These are phyloP conservation scores for Kodamaea ohmeri DNA, from an alignment of 1,139 yeast species.

Conservation along the genomic window DNA sequence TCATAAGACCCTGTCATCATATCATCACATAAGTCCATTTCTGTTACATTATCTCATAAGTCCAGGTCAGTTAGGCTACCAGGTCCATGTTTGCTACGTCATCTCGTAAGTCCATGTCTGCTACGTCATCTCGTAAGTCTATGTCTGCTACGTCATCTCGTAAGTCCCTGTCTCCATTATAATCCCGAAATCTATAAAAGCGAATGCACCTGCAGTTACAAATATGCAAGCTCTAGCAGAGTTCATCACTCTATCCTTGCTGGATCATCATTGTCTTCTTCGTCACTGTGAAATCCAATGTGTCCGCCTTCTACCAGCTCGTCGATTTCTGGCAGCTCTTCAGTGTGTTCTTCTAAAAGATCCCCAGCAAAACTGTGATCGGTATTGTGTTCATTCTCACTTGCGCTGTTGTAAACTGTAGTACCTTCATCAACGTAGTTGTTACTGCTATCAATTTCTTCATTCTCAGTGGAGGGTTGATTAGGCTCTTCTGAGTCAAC, in stretches of 20 bases:
- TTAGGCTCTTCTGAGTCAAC: background rate
- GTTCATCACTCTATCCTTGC: slow-evolving; percentile 1
- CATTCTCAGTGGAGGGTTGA: background rate
- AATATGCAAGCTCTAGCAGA: background rate
- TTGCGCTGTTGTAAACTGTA: slow-evolving; percentile 9
- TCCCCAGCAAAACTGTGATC: background rate
- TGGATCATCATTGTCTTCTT: slow-evolving; percentile 1
- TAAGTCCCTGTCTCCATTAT: no score
- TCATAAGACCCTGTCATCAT: no score
- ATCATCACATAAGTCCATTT: no score
- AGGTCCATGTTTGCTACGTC: no score
- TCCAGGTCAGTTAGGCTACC: no score
- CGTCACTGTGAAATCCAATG: background rate
- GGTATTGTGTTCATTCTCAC: slow-evolving; percentile 4
- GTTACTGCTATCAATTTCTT: background rate
- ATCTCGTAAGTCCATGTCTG: no score
- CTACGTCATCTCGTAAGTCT: no score
- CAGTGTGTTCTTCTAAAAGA: background rate
- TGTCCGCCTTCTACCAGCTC: background rate
- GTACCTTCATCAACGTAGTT: slow-evolving; percentile 8
- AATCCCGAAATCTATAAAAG: no score
- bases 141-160: no score
- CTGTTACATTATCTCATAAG: no score
- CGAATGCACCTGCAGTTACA: background rate
- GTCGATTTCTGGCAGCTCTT: slow-evolving; percentile 2